Evolutionary conservation across 1,284 basidiomycete genomes (phyloP).

Genomic region (Microbotryum intermedium): DNA sequence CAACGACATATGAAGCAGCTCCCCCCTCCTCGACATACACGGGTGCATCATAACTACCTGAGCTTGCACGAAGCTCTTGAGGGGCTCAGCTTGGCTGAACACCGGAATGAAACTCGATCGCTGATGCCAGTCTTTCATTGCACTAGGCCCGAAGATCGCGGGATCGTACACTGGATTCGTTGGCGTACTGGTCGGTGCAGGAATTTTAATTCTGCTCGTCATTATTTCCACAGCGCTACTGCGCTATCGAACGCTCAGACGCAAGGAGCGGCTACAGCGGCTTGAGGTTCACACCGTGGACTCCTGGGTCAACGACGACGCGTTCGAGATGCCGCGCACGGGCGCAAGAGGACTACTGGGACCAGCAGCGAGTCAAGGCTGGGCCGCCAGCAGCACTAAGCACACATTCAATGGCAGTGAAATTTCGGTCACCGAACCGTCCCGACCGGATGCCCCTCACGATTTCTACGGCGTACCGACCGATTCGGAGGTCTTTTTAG

Average conservation of each 20-base stretch:
- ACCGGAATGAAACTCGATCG: background rate
- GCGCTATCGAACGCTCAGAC: conserved; percentile 8
- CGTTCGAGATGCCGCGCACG: conserved; percentile 26
- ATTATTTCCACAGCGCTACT: conserved; percentile 4
- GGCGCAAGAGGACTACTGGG: background rate
- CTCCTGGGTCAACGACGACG: conserved; percentile 6
- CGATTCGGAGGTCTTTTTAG: no score
- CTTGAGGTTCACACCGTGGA: background rate
- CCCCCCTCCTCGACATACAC: conserved; percentile 21
- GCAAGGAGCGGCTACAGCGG: background rate
- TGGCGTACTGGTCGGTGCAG: conserved; percentile 21
- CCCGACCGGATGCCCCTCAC: no score
- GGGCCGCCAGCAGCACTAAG: background rate
- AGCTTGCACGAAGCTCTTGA: background rate
- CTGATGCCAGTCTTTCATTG: background rate
- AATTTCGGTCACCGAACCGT: background rate
- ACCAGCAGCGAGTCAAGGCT: background rate
- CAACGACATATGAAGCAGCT: conserved; percentile 9
- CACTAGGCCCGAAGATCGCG: conserved; percentile 18
- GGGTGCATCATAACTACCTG: background rate
- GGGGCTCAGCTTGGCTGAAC: background rate
- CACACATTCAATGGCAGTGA: background rate
- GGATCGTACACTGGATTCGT: conserved; percentile 27
- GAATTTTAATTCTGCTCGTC: conserved; percentile 12
- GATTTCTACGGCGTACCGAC: background rate